phyloP scores from a whole-genome alignment of 2,329 filamentous ascomycete species.

The Talaromyces sp. region DNA sequence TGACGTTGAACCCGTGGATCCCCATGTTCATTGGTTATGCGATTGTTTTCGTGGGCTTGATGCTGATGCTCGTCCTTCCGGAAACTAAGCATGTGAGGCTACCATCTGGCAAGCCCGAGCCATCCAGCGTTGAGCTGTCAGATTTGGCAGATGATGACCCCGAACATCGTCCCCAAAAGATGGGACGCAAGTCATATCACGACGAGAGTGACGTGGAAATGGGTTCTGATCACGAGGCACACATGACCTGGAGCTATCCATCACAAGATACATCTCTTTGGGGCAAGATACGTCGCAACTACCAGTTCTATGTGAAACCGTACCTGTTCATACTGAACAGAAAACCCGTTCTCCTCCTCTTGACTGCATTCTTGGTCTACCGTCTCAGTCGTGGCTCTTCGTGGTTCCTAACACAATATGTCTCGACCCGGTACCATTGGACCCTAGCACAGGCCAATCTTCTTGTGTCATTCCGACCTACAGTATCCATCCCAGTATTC shows the following conservation, averaged over 20 bases:
- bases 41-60: conserved; percentile 36
- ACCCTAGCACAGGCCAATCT: conserved; percentile 48
- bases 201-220: conserved; percentile 21
- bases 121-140: conserved; percentile 33
- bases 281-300: conserved; percentile 16
- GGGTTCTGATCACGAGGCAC: conserved; percentile 16
- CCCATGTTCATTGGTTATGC: conserved; percentile 41
- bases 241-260: conserved; percentile 19
- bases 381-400: conserved; percentile 52
- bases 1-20: conserved; percentile 45
- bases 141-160: conserved; percentile 21
- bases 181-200: conserved; percentile 11
- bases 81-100: conserved; percentile 42
- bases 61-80: conserved; percentile 38
- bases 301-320: conserved; percentile 35
- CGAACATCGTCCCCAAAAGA: conserved; percentile 3
- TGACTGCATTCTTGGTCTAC: conserved; percentile 53
- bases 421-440: conserved; percentile 55
- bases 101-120: conserved; percentile 6
- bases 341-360: conserved; percentile 45
- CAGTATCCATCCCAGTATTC: conserved; percentile 52
- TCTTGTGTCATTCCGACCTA: conserved; percentile 51
- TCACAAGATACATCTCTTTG: conserved; percentile 18
- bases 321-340: conserved; percentile 47
- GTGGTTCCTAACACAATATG: conserved; percentile 54